Conservation (phyloP, 257 asterid genomes). For the Linderniella brevidens region DNA sequence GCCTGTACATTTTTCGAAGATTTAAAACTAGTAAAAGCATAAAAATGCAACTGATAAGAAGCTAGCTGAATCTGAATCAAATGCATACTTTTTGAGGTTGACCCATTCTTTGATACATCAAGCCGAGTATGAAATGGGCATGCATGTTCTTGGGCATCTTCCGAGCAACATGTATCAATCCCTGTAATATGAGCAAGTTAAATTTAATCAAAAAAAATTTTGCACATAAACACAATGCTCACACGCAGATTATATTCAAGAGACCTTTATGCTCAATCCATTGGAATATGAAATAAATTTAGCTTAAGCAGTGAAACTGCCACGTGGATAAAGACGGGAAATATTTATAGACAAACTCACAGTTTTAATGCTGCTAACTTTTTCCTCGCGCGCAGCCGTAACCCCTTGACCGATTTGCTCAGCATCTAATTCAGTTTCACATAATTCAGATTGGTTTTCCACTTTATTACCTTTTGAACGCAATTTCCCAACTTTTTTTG, state of each 20-base stretch:
- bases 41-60: conserved; percentile 8
- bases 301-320: conserved; percentile 2
- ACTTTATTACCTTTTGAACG: conserved; percentile 48
- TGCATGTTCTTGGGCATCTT: conserved; percentile 97
- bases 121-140: conserved; percentile 89
- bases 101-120: conserved; percentile 96
- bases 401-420: conserved; percentile 78
- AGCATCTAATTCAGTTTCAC: conserved; percentile 56
- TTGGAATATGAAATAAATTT: background rate
- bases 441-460: conserved; percentile 56
- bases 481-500: conserved; percentile 41
- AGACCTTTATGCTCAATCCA: background rate
- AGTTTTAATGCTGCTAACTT: conserved; percentile 95
- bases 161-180: conserved; percentile 81
- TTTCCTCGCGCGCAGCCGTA: conserved; percentile 75
- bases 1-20: conserved; percentile 37
- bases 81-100: conserved; percentile 85
- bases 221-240: conserved; percentile 2
- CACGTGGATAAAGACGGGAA: background rate
- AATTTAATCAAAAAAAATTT: conserved; percentile 2
- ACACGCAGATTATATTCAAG: background rate
- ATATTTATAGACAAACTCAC: conserved; percentile 31
- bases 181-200: conserved; percentile 35
- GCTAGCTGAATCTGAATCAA: conserved; percentile 5
- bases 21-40: conserved; percentile 9